Evolutionary conservation across 169 alveolate species (phyloP).

Genomic region (Plasmodium gaboni): DNA sequence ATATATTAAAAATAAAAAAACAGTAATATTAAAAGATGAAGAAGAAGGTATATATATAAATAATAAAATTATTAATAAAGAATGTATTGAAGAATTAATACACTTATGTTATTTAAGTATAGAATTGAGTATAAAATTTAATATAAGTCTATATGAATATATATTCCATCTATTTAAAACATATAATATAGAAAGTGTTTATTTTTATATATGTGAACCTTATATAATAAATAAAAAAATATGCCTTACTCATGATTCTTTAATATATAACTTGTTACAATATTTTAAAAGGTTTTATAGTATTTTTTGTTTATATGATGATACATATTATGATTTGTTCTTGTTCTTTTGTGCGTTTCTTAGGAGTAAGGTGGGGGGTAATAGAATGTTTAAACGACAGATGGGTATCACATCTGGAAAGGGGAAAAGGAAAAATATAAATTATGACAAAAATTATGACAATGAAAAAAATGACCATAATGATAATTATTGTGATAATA

Average conservation of each 20-base stretch:
- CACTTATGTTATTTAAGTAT: slow-evolving; percentile 22
- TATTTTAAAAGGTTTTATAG: slow-evolving; percentile 28
- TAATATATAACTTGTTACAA: slow-evolving; percentile 11
- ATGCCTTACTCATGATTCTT: slow-evolving; percentile 11
- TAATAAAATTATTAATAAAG: neutral
- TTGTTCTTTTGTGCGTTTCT: slow-evolving; percentile 30
- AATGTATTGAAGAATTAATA: slow-evolving; percentile 18
- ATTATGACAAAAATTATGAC: no score
- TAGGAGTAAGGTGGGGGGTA: neutral
- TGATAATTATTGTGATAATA: no score
- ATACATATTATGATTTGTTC: slow-evolving; percentile 45
- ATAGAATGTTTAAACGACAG: no score
- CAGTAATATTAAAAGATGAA: neutral
- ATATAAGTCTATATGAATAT: slow-evolving; percentile 34
- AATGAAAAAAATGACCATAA: no score
- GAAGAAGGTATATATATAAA: neutral
- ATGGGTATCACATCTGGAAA: no score
- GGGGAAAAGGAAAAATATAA: no score
- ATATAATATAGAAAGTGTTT: slow-evolving; percentile 19
- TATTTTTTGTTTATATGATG: slow-evolving; percentile 26
- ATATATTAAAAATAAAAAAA: neutral
- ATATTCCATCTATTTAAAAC: slow-evolving; percentile 18
- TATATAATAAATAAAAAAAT: slow-evolving; percentile 39
- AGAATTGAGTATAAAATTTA: slow-evolving; percentile 31
- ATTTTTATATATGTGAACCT: slow-evolving; percentile 35